Conservation (phyloP, 2,329 filamentous ascomycete species). For the Waltergamsia citrina region DNA sequence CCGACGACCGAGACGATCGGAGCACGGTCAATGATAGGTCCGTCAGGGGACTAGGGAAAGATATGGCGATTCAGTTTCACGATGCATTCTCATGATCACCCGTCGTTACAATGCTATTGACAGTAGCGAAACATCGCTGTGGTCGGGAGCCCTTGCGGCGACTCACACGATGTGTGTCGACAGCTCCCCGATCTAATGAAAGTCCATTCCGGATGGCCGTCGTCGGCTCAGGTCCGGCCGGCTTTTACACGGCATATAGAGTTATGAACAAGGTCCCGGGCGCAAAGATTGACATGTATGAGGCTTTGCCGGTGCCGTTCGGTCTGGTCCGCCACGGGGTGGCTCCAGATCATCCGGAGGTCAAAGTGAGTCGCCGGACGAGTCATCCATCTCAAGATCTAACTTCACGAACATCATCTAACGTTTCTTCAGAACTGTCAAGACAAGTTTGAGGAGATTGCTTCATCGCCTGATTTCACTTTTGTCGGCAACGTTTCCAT, state of each 20-base stretch:
- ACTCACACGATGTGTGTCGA: no score
- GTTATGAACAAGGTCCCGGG: slow-evolving; percentile 67
- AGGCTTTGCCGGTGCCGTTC: slow-evolving; percentile 84
- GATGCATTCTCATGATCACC: no score
- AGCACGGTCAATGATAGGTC: no score
- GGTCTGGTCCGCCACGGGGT: slow-evolving; percentile 90
- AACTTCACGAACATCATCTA: neutral
- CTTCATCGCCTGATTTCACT: slow-evolving; percentile 70
- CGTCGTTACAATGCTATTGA: neutral
- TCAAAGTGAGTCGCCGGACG: slow-evolving; percentile 57
- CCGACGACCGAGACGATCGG: no score
- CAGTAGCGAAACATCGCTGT: no score
- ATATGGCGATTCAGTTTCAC: no score
- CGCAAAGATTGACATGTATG: slow-evolving; percentile 87
- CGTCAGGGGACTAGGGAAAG: no score
- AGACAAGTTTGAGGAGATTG: slow-evolving; percentile 86
- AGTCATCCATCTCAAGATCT: neutral
- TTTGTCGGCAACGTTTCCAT: slow-evolving; percentile 87
- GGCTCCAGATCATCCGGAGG: slow-evolving; percentile 96
- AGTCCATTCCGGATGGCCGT: slow-evolving; percentile 71
- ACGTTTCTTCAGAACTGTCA: slow-evolving; percentile 66
- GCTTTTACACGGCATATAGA: slow-evolving; percentile 88
- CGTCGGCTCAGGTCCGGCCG: slow-evolving; percentile 87
- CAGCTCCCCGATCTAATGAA: slow-evolving; percentile 19
- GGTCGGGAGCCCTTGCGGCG: no score